These are phyloP conservation scores for Globisporangium nunn DNA, from an alignment of 352 stramenopile genomes.

Conservation along the genomic window DNA sequence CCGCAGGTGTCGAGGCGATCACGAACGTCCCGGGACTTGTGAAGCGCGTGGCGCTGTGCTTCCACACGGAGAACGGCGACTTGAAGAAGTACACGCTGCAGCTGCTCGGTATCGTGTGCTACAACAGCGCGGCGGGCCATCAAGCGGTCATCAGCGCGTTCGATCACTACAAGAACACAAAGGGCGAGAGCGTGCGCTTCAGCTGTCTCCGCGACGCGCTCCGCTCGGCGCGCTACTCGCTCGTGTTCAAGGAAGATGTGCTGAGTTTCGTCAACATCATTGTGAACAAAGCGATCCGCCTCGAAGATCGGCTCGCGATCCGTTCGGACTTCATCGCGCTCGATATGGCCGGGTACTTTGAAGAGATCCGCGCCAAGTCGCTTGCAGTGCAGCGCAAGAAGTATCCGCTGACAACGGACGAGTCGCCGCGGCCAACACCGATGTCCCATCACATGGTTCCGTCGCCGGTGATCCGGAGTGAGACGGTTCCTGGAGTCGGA, in stretches of 20 bases:
- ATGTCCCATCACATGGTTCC: constrained; percentile 3
- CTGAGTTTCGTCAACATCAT: constrained; percentile 88
- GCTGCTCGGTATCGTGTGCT: constrained; percentile 78
- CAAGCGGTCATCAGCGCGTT: constrained; percentile 77
- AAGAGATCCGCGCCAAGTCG: constrained; percentile 80
- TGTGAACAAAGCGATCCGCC: constrained; percentile 80
- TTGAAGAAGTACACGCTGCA: constrained; percentile 81
- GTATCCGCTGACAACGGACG: constrained; percentile 38
- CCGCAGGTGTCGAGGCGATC: constrained; percentile 70
- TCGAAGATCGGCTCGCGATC: constrained; percentile 78
- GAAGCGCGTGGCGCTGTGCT: constrained; percentile 73
- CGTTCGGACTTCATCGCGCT: constrained; percentile 80
- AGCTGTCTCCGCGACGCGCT: constrained; percentile 76
- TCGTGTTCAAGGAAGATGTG: constrained; percentile 87
- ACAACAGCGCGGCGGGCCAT: constrained; percentile 81
- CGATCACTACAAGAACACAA: constrained; percentile 78
- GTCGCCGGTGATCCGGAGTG: constrained; percentile 8
- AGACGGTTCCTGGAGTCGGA: constrained; percentile 2
- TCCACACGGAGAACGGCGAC: constrained; percentile 78
- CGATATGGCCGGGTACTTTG: constrained; percentile 83
- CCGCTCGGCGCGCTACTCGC: constrained; percentile 74
- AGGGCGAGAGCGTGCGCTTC: constrained; percentile 74
- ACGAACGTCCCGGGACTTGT: constrained; percentile 76
- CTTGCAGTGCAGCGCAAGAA: constrained; percentile 69
- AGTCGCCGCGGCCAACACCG: constrained; percentile 7